Percentiles rank a stretch among this genome's conserved stretches.
Conservation (phyloP, 306 rosid species). For the Cyamopsis tetragonoloba region DNA sequence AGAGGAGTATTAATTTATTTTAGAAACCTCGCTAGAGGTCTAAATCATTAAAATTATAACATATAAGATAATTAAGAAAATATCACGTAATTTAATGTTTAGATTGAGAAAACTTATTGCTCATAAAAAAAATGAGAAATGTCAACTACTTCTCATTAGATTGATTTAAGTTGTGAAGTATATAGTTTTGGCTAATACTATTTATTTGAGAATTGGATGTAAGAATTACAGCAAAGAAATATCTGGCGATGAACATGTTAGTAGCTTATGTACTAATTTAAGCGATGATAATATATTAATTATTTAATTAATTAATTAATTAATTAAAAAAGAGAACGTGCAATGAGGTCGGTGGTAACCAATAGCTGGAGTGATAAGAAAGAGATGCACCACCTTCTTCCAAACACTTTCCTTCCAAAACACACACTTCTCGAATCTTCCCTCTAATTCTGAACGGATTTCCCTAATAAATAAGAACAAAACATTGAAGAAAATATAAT, state of each 20-base stretch:
- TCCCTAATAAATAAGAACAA: background rate
- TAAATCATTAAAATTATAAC: too few species aligned
- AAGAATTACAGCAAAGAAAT: background rate
- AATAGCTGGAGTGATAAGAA: slow-evolving; percentile 22
- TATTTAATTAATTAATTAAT: too few species aligned
- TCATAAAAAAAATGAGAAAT: too few species aligned
- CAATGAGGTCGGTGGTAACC: slow-evolving; percentile 2
- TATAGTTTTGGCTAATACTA: too few species aligned
- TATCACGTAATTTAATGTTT: too few species aligned
- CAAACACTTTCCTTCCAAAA: background rate
- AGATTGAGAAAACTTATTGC: too few species aligned
- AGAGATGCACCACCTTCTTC: slow-evolving; percentile 9
- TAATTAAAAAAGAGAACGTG: slow-evolving; percentile 9
- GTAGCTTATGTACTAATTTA: background rate
- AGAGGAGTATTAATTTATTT: too few species aligned
- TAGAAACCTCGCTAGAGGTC: too few species aligned
- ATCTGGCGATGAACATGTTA: background rate
- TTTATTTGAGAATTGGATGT: background rate
- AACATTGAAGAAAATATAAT: background rate
- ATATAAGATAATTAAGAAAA: too few species aligned
- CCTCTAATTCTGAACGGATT: background rate
- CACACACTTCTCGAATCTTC: background rate
- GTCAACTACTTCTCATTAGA: too few species aligned
- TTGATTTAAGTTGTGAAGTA: too few species aligned
- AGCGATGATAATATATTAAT: background rate